phyloP scores from a whole-genome alignment of 2,329 filamentous ascomycete species.

The Fusarium beomiforme region DNA sequence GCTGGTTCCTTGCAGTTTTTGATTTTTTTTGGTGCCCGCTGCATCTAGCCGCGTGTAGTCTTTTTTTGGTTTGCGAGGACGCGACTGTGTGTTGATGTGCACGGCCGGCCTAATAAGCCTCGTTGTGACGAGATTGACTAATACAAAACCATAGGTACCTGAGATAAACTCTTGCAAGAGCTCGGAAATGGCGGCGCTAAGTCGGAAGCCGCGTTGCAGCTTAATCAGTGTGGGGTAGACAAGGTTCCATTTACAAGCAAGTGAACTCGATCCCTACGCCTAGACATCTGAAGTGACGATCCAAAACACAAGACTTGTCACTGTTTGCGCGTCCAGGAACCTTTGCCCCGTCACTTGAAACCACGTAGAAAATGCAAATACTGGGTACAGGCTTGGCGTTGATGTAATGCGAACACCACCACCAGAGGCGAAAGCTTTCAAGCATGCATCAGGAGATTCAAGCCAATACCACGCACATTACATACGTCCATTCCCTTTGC shows the following conservation, averaged over 20 bases:
- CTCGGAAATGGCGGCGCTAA: slow-evolving; percentile 38
- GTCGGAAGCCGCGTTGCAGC: slow-evolving; percentile 26
- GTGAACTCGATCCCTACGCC: not conserved
- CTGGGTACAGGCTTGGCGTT: slow-evolving; percentile 24
- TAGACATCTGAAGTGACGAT: slow-evolving; percentile 2
- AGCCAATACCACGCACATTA: not conserved
- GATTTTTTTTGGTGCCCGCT: slow-evolving; percentile 15
- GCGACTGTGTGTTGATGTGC: slow-evolving; percentile 16
- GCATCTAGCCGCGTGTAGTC: slow-evolving; percentile 33
- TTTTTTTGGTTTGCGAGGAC: not conserved
- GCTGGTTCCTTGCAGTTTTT: slow-evolving; percentile 29
- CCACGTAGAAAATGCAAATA: slow-evolving; percentile 19
- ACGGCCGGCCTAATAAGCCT: slow-evolving; percentile 33
- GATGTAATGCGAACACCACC: slow-evolving; percentile 17
- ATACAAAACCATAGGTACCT: slow-evolving; percentile 5
- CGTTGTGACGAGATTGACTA: slow-evolving; percentile 13
- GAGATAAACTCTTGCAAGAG: slow-evolving; percentile 5
- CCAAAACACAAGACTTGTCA: not conserved
- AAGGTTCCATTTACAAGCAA: not conserved
- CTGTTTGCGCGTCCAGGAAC: not conserved
- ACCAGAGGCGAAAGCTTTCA: slow-evolving; percentile 13
- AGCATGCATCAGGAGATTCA: not conserved
- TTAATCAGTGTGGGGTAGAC: slow-evolving; percentile 27
- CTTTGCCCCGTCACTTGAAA: slow-evolving; percentile 6
- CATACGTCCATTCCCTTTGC: slow-evolving; percentile 1